Evolutionary conservation across 129 eudicot genomes (phyloP).

Genomic region (Erigeron canadensis): DNA sequence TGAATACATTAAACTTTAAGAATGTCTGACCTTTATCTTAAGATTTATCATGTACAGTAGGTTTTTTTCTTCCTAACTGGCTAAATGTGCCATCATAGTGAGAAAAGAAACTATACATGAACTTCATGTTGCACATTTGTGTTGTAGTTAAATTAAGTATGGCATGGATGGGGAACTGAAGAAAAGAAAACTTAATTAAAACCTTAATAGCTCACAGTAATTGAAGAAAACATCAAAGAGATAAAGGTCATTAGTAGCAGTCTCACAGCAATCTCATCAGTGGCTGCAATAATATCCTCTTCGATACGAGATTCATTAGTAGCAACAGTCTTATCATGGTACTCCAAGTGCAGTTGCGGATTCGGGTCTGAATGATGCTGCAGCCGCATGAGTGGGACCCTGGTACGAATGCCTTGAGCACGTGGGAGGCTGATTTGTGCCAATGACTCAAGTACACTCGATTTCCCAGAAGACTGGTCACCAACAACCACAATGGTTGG

Average conservation of each 20-base stretch:
- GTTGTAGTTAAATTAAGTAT: too few relatives aligned
- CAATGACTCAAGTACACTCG: constrained; percentile 43
- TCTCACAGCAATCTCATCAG: constrained; percentile 47
- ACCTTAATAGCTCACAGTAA: too few relatives aligned
- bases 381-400: constrained; percentile 49
- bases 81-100: too few relatives aligned
- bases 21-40: too few relatives aligned
- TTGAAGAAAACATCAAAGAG: not conserved
- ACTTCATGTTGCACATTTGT: too few relatives aligned
- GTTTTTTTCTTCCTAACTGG: too few relatives aligned
- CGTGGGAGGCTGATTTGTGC: constrained; percentile 49
- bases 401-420: constrained; percentile 51
- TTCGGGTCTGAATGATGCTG: constrained; percentile 30
- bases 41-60: too few relatives aligned
- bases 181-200: too few relatives aligned
- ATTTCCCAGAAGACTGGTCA: constrained; percentile 48
- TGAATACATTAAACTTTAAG: not conserved
- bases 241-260: too few relatives aligned
- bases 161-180: too few relatives aligned
- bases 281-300: constrained; percentile 35
- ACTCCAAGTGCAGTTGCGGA: constrained; percentile 35
- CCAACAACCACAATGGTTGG: constrained; percentile 56
- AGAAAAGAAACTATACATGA: too few relatives aligned
- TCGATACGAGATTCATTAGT: constrained; percentile 36
- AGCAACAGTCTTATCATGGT: constrained; percentile 20